Conservation (phyloP, 179 eudicot species). For the Silene noctiflora region DNA sequence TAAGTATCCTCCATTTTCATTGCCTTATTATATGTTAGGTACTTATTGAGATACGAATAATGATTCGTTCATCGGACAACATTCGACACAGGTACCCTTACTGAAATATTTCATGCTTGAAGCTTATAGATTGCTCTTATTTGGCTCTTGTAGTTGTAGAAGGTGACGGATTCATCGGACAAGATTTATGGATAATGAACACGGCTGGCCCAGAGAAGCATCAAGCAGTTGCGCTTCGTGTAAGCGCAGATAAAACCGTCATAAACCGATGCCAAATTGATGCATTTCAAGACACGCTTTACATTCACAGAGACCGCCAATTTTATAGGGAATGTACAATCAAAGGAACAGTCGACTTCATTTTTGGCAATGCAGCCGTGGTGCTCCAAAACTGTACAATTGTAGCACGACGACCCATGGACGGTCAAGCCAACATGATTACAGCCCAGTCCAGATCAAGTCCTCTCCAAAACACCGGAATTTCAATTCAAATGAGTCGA, state of each 20-base stretch:
- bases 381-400: neutral
- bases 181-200: neutral
- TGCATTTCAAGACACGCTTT: neutral
- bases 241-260: neutral
- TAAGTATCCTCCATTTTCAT: neutral
- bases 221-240: neutral
- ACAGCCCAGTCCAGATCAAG: neutral
- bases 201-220: neutral
- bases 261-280: neutral
- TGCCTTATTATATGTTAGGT: neutral
- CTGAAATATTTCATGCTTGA: neutral
- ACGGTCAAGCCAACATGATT: neutral
- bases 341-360: neutral
- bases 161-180: neutral
- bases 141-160: neutral
- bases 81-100: too few species aligned
- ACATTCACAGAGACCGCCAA: neutral
- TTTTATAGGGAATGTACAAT: neutral
- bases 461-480: slow-evolving; percentile 4
- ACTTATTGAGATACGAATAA: too few species aligned
- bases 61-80: too few species aligned
- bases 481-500: slow-evolving; percentile 2
- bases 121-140: neutral
- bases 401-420: neutral
- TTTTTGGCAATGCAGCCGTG: neutral